phyloP scores from a whole-genome alignment of 2,329 filamentous ascomycete genomes.

The Aspergillus jensenii region DNA sequence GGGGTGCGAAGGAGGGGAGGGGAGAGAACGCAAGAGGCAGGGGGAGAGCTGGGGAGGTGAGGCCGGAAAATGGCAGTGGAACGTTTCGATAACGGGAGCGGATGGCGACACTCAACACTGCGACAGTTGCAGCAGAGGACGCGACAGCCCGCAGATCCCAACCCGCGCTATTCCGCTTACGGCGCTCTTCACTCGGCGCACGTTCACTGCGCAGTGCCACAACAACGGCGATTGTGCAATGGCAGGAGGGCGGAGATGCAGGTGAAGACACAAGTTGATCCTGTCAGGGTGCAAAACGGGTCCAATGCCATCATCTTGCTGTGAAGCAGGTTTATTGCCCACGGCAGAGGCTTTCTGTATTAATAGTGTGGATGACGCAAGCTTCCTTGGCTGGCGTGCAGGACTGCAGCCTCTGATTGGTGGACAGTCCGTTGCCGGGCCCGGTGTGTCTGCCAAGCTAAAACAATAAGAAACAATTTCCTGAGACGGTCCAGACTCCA shows the following conservation, averaged over 20 bases:
- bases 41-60: conserved; percentile 2
- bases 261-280: not conserved
- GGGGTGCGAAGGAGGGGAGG: not conserved
- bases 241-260: not conserved
- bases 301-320: not conserved
- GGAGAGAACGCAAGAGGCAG: not conserved
- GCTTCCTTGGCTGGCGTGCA: conserved; percentile 14
- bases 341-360: not conserved
- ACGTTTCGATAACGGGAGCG: conserved; percentile 20
- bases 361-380: conserved; percentile 22
- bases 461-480: not conserved
- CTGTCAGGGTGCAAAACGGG: not conserved
- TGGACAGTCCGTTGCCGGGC: not conserved
- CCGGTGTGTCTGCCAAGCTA: not conserved
- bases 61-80: conserved; percentile 8
- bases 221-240: not conserved
- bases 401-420: conserved; percentile 12
- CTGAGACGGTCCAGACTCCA: not conserved
- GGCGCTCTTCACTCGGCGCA: not conserved
- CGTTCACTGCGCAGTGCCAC: not conserved
- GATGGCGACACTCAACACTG: conserved; percentile 18
- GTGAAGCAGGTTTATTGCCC: not conserved
- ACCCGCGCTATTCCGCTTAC: conserved; percentile 9
- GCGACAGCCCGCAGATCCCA: conserved; percentile 18
- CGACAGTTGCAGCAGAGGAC: conserved; percentile 11